Evolutionary conservation across 768 basidiomycete genomes (phyloP).

Genomic region (Megacollybia marginata): DNA sequence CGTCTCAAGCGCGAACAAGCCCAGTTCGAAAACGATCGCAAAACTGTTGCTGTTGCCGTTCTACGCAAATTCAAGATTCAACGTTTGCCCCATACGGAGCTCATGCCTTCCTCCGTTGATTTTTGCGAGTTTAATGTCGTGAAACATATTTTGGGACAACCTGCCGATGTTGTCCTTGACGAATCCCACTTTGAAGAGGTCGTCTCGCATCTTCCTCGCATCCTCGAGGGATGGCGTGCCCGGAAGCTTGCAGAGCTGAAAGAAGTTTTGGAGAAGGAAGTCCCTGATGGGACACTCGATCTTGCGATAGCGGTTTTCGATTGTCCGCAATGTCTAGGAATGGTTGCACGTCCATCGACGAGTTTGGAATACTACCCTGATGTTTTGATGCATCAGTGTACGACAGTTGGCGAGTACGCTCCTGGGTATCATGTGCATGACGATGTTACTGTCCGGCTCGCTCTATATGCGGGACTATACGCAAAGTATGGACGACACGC

Average conservation of each 20-base stretch:
- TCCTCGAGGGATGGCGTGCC: conserved; percentile 31
- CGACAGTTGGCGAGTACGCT: too few relatives aligned
- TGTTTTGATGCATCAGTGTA: too few relatives aligned
- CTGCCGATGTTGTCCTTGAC: conserved; percentile 1
- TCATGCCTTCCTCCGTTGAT: neutral
- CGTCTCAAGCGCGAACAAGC: neutral
- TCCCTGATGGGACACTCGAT: too few relatives aligned
- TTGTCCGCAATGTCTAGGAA: too few relatives aligned
- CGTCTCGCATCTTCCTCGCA: conserved; percentile 28
- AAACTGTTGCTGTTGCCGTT: conserved; percentile 13
- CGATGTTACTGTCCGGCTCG: too few relatives aligned
- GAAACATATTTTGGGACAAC: neutral
- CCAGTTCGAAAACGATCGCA: neutral
- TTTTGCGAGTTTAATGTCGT: neutral
- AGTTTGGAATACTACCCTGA: too few relatives aligned
- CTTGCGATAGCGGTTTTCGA: too few relatives aligned
- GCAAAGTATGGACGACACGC: too few relatives aligned
- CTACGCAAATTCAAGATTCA: conserved; percentile 36
- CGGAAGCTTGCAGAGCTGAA: conserved; percentile 10
- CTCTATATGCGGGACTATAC: too few relatives aligned
- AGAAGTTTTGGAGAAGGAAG: too few relatives aligned
- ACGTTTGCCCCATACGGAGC: conserved; percentile 2
- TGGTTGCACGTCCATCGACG: too few relatives aligned
- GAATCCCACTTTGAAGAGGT: conserved; percentile 28
- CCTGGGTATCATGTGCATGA: too few relatives aligned